These are phyloP conservation scores for Aspergillus viridinutans DNA, from an alignment of 2,329 filamentous ascomycete species.

Conservation along the genomic window DNA sequence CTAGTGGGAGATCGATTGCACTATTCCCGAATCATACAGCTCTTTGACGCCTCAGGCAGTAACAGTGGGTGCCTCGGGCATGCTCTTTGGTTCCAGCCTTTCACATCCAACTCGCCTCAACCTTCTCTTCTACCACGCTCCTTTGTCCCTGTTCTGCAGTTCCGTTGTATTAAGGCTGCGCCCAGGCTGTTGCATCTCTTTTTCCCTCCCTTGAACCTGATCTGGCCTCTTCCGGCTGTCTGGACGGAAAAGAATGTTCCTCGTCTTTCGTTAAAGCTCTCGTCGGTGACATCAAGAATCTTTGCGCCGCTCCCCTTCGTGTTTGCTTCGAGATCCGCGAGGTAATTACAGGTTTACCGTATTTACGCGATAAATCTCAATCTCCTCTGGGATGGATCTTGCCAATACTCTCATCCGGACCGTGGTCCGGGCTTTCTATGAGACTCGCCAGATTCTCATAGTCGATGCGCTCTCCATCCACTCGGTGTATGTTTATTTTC, in stretches of 20 bases:
- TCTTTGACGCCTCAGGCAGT: neutral
- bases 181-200: neutral
- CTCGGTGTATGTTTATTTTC: conserved; percentile 53
- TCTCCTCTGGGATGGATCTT: conserved; percentile 52
- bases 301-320: neutral
- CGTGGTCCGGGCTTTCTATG: conserved; percentile 80
- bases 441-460: conserved; percentile 76
- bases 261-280: neutral
- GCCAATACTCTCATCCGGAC: conserved; percentile 79
- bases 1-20: neutral
- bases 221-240: neutral
- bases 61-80: neutral
- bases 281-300: neutral
- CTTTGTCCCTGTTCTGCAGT: neutral
- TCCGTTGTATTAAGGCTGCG: neutral
- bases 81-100: neutral
- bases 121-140: neutral
- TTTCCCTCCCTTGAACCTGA: neutral
- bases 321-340: neutral
- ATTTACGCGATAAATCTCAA: neutral
- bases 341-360: neutral
- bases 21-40: neutral
- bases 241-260: conserved; percentile 2
- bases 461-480: conserved; percentile 75
- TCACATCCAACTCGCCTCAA: neutral